Conservation (phyloP, 495 filamentous ascomycete species). For the Geopyxis carbonaria region DNA sequence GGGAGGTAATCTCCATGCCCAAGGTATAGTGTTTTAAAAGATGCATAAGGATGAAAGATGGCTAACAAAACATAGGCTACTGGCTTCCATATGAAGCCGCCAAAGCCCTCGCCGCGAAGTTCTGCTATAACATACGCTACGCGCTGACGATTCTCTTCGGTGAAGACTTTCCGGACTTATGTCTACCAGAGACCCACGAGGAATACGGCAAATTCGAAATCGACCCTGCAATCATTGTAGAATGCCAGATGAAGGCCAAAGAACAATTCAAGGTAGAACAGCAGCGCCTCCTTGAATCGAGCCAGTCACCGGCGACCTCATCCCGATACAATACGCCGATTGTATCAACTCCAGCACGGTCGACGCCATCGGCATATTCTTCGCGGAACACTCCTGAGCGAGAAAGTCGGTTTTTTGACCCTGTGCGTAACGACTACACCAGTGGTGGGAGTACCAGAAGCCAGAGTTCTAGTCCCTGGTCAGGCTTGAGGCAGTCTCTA, state of each 20-base stretch:
- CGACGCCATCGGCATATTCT: not conserved
- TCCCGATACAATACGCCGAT: not conserved
- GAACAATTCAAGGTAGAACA: not conserved
- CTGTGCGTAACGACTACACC: slow-evolving; percentile 15
- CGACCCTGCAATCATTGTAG: slow-evolving; percentile 37
- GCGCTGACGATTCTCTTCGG: slow-evolving; percentile 83
- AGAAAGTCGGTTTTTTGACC: slow-evolving; percentile 19
- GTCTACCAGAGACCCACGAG: slow-evolving; percentile 40
- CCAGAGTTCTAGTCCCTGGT: no score
- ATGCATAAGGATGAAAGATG: slow-evolving; percentile 10
- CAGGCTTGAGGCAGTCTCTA: no score
- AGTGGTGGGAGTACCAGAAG: slow-evolving; percentile 5
- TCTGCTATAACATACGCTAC: slow-evolving; percentile 69
- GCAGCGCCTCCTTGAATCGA: not conserved
- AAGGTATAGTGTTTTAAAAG: slow-evolving; percentile 43
- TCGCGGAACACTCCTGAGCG: slow-evolving; percentile 4
- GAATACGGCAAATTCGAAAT: slow-evolving; percentile 54
- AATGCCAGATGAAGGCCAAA: slow-evolving; percentile 5
- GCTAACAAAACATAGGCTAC: slow-evolving; percentile 46
- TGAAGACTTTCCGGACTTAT: slow-evolving; percentile 52
- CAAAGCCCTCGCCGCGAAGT: slow-evolving; percentile 65
- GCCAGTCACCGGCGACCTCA: not conserved
- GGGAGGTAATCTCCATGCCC: slow-evolving; percentile 70
- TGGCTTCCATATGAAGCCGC: slow-evolving; percentile 89
- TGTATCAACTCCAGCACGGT: not conserved